Percentiles rank a stretch among this genome's conserved stretches.
Conservation (phyloP, 2,329 filamentous ascomycete species). For the Phoma sp. region DNA sequence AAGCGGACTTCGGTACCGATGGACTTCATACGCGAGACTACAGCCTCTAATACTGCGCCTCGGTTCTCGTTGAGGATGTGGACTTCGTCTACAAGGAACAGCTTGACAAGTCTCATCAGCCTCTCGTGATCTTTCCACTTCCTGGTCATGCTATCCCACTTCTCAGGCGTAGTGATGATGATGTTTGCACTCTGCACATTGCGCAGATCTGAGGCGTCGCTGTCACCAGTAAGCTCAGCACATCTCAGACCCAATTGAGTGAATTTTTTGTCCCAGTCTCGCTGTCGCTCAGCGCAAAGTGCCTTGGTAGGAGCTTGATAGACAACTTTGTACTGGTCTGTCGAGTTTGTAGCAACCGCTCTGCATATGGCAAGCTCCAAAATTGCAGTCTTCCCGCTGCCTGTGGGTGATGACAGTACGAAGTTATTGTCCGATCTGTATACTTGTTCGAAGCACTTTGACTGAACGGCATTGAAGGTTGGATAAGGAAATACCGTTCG, state of each 20-base stretch:
- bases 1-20: slow-evolving; percentile 78
- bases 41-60: slow-evolving; percentile 80
- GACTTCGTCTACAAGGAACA: slow-evolving; percentile 87
- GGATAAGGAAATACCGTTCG: slow-evolving; percentile 73
- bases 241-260: slow-evolving; percentile 69
- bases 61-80: slow-evolving; percentile 82
- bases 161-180: slow-evolving; percentile 87
- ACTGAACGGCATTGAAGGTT: slow-evolving; percentile 82
- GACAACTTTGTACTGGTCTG: slow-evolving; percentile 75
- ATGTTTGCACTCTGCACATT: slow-evolving; percentile 77
- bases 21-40: slow-evolving; percentile 87
- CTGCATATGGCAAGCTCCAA: slow-evolving; percentile 83
- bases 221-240: slow-evolving; percentile 83
- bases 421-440: slow-evolving; percentile 76
- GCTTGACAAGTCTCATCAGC: slow-evolving; percentile 74
- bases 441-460: slow-evolving; percentile 72
- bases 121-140: slow-evolving; percentile 83
- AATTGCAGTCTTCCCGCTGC: slow-evolving; percentile 83
- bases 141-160: slow-evolving; percentile 88
- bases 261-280: slow-evolving; percentile 81
- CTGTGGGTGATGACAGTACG: slow-evolving; percentile 80
- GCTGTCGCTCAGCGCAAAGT: slow-evolving; percentile 75
- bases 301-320: slow-evolving; percentile 88
- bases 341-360: slow-evolving; percentile 63
- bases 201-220: slow-evolving; percentile 68